A percentile compares a stretch with the other conserved stretches of the same genome.
phyloP scores from a whole-genome alignment of 208 protist species.

The Endotrypanum monterogeii region DNA sequence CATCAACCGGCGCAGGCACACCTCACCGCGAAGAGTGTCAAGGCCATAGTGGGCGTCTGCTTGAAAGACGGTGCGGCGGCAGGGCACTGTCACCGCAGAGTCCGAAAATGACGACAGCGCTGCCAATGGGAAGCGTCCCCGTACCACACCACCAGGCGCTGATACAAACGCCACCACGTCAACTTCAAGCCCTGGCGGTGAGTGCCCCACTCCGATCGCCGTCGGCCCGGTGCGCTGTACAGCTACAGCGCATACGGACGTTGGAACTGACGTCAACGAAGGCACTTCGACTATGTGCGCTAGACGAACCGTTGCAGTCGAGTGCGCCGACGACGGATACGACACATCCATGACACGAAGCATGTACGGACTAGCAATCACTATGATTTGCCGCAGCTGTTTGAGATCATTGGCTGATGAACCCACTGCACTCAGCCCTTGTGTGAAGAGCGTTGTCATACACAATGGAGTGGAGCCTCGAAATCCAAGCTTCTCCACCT shows the following conservation, averaged over 20 bases:
- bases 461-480: slow-evolving; percentile 21
- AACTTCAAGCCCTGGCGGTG: background rate
- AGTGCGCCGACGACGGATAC: background rate
- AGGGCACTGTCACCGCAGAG: background rate
- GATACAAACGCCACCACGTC: slow-evolving; percentile 26
- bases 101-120: background rate
- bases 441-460: slow-evolving; percentile 7
- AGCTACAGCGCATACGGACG: slow-evolving; percentile 36
- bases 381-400: slow-evolving; percentile 23
- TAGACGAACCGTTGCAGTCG: slow-evolving; percentile 25
- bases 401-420: background rate
- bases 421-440: slow-evolving; percentile 7
- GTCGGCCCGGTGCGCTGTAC: background rate
- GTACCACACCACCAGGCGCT: slow-evolving; percentile 14
- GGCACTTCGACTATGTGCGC: slow-evolving; percentile 47
- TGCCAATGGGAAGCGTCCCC: slow-evolving; percentile 19
- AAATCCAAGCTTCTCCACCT: slow-evolving; percentile 18
- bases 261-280: slow-evolving; percentile 40
- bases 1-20: slow-evolving; percentile 20
- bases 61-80: background rate
- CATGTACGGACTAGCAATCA: slow-evolving; percentile 60
- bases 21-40: slow-evolving; percentile 14
- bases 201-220: background rate
- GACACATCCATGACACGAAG: slow-evolving; percentile 45
- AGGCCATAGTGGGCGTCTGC: slow-evolving; percentile 16